Evolutionary conservation across 2,329 filamentous ascomycete genomes (phyloP).

Genomic region (Sclerotinia subarctica): DNA sequence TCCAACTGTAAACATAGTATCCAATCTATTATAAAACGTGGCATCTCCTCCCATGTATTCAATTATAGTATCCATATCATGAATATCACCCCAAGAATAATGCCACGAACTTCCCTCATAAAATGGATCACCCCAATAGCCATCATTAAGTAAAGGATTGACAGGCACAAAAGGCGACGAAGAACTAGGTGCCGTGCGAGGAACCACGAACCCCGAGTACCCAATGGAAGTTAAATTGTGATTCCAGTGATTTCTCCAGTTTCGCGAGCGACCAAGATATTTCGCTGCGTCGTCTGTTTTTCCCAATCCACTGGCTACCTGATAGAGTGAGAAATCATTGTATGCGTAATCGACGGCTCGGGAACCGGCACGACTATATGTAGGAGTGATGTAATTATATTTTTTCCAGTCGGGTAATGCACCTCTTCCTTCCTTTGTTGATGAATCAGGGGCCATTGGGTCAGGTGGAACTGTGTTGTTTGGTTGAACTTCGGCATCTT

Average conservation of each 20-base stretch:
- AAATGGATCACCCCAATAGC: slow-evolving; percentile 53
- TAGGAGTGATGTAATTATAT: slow-evolving; percentile 63
- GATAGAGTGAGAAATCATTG: slow-evolving; percentile 65
- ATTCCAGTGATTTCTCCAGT: slow-evolving; percentile 74
- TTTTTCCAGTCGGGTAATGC: slow-evolving; percentile 66
- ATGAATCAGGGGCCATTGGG: slow-evolving; percentile 50
- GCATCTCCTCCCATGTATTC: slow-evolving; percentile 46
- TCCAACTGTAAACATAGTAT: slow-evolving; percentile 50
- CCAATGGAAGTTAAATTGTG: slow-evolving; percentile 52
- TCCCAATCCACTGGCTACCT: slow-evolving; percentile 53
- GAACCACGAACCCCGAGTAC: slow-evolving; percentile 67
- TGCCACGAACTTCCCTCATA: slow-evolving; percentile 53
- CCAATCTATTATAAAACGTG: slow-evolving; percentile 48
- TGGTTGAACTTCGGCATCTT: slow-evolving; percentile 62
- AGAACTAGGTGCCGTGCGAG: slow-evolving; percentile 46
- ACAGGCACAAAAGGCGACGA: slow-evolving; percentile 41
- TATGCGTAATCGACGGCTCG: slow-evolving; percentile 64
- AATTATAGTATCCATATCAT: slow-evolving; percentile 52
- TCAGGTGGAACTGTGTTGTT: slow-evolving; percentile 58
- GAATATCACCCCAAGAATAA: slow-evolving; percentile 52
- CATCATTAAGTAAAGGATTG: slow-evolving; percentile 49
- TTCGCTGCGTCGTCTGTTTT: slow-evolving; percentile 8
- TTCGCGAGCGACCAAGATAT: slow-evolving; percentile 43
- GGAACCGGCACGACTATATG: slow-evolving; percentile 58
- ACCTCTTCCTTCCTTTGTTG: slow-evolving; percentile 65